Evolutionary conservation across 2,329 filamentous ascomycete species (phyloP), one percentile per base, ranked within the genome.

Genomic region (Orbilia quercus): DNA sequence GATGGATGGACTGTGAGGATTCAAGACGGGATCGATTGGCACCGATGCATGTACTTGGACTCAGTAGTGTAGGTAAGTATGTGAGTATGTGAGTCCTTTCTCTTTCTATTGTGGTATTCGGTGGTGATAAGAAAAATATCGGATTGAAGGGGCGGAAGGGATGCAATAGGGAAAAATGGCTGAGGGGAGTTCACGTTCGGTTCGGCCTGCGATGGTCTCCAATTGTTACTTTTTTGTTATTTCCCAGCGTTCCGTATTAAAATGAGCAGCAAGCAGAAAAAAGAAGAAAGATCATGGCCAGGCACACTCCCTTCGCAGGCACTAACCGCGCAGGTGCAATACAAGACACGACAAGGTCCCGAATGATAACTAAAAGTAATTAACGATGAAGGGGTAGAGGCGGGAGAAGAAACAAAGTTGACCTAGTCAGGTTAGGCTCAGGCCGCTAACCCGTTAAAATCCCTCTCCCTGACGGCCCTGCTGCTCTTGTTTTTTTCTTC

Each of bases 321-420:
- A 54, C 50, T 54, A 54, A 54, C 50, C 50, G 50, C 50, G 50
- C 50, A 40, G 22, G 50, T 54, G 25, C 23, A 45, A 45, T 4
- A 4, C 48, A 54, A 54, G 50, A 53, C 50, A 54, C 34, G 34
- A 54, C 7, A 28, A 22, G 34, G 50, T 16, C 48, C 48, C 48
- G n/a, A 20, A 23, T 18, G 45, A 50, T 22, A 50, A 50, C 38
- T 42, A n/a, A 42, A 18, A 47, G 44, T 45, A 54, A 64, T 65
- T 55, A 65, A 65, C 60, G 50, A 65, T 57, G 63, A 51, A 67
- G 53, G 53, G 63, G 62, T 44, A 58, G 40, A 57, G 47, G 62
- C 62, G 63, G 63, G 53, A 67, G 63, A 59, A 53, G 63, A 53
- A 67, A 67, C 63, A 31, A 66, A 54, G 12, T 28, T 36, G 54